phyloP scores from a whole-genome alignment of 495 filamentous ascomycete genomes.

The Chaetomium fimeti region DNA sequence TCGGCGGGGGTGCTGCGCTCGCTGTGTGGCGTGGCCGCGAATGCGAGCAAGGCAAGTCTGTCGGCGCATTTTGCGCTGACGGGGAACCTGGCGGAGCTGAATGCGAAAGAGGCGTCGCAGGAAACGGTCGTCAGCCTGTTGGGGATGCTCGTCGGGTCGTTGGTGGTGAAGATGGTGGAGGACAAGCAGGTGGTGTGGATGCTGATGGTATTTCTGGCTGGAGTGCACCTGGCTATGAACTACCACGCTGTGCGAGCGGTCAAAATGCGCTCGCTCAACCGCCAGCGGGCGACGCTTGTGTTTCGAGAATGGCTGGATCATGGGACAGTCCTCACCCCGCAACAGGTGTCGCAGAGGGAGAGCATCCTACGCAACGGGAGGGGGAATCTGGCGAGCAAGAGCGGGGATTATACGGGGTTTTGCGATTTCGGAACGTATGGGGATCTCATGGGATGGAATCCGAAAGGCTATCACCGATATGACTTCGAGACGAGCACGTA shows the following conservation, averaged over 20 bases:
- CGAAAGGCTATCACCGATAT: conserved; percentile 47
- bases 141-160: conserved; percentile 82
- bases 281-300: conserved; percentile 80
- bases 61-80: conserved; percentile 86
- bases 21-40: conserved; percentile 85
- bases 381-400: conserved; percentile 47
- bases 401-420: conserved; percentile 46
- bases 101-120: conserved; percentile 94
- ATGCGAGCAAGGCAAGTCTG: conserved; percentile 84
- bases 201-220: conserved; percentile 67
- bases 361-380: conserved; percentile 63
- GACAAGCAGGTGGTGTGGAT: conserved; percentile 70
- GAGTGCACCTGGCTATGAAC: conserved; percentile 75
- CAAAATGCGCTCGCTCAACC: conserved; percentile 79
- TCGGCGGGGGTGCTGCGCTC: conserved; percentile 73
- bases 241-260: conserved; percentile 83
- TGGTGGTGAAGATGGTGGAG: conserved; percentile 75
- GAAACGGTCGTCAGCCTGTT: conserved; percentile 90
- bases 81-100: conserved; percentile 91
- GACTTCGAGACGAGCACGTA: conserved; percentile 54
- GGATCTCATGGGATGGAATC: conserved; percentile 40
- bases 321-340: conserved; percentile 58
- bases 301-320: conserved; percentile 59
- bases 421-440: conserved; percentile 42
- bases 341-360: conserved; percentile 64